phyloP scores from a whole-genome alignment of 441 rosid genomes.

The Breynia disticha region DNA sequence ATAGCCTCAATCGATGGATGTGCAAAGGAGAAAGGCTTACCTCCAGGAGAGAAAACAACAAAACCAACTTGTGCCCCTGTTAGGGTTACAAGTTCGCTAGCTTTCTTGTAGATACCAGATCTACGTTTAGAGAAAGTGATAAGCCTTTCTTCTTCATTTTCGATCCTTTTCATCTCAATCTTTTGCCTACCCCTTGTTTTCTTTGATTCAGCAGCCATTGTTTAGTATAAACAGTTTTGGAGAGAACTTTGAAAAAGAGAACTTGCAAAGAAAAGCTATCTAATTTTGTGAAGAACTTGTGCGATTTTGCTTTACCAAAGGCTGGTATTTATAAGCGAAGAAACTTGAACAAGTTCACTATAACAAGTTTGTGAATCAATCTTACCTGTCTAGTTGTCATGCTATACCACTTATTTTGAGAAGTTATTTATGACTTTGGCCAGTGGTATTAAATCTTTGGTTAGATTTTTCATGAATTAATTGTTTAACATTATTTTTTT shows the following conservation, averaged over 20 bases:
- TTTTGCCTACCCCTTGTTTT: conserved; percentile 28
- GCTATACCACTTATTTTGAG: no score
- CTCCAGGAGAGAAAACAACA: conserved; percentile 21
- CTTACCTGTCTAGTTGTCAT: no score
- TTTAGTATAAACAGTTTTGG: neutral
- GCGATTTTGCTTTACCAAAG: neutral
- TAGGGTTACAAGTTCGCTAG: conserved; percentile 23
- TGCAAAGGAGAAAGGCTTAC: conserved; percentile 27
- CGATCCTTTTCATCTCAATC: conserved; percentile 28
- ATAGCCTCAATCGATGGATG: conserved; percentile 22
- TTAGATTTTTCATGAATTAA: no score
- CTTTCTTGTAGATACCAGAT: conserved; percentile 23
- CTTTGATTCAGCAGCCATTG: conserved; percentile 9
- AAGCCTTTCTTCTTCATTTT: conserved; percentile 16
- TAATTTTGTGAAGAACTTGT: neutral
- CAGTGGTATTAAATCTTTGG: no score
- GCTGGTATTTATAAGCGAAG: neutral
- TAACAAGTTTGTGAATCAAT: no score
- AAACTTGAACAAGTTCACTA: neutral
- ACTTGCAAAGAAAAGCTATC: neutral
- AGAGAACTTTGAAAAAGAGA: neutral
- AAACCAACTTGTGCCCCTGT: conserved; percentile 18
- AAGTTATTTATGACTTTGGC: no score
- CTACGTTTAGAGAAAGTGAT: conserved; percentile 32
- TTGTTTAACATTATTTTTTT: no score